Conservation (phyloP, 2,329 filamentous ascomycete genomes). For the Paecilomyces niveus region DNA sequence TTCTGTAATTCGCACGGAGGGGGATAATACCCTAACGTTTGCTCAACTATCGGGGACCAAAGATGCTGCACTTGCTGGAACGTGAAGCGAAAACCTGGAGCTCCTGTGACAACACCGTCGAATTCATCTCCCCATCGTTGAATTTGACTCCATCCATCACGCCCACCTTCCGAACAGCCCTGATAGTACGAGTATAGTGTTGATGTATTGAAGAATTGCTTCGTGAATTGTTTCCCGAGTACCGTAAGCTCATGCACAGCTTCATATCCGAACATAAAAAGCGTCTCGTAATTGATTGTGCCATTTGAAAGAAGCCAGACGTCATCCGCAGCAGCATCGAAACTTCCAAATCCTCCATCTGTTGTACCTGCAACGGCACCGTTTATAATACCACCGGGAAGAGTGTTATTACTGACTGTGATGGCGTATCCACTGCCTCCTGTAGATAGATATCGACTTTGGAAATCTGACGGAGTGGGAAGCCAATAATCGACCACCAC, state of each 20-base stretch:
- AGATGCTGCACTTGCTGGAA: conserved; percentile 37
- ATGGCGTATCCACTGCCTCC: conserved; percentile 44
- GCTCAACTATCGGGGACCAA: conserved; percentile 27
- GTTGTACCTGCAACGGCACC: conserved; percentile 44
- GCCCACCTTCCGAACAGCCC: conserved; percentile 45
- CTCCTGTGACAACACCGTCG: conserved; percentile 35
- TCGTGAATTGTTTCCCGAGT: conserved; percentile 37
- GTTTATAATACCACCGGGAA: conserved; percentile 38
- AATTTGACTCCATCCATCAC: conserved; percentile 41
- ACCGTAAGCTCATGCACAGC: conserved; percentile 43
- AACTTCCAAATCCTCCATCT: conserved; percentile 46
- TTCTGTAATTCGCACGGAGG: conserved; percentile 40
- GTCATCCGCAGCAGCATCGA: conserved; percentile 32
- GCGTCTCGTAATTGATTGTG: conserved; percentile 43
- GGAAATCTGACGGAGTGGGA: conserved; percentile 36
- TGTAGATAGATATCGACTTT: conserved; percentile 40
- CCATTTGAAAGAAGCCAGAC: conserved; percentile 33
- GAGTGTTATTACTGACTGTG: conserved; percentile 42
- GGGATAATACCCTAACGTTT: conserved; percentile 33
- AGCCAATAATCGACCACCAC: conserved; percentile 37
- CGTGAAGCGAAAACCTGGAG: conserved; percentile 23
- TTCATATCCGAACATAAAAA: conserved; percentile 46
- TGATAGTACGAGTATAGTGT: conserved; percentile 36
- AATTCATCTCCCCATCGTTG: conserved; percentile 39
- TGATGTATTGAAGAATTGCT: conserved; percentile 28